Evolutionary conservation across 805 yeast genomes (phyloP).

Genomic region (Spathaspora passalidarum): DNA sequence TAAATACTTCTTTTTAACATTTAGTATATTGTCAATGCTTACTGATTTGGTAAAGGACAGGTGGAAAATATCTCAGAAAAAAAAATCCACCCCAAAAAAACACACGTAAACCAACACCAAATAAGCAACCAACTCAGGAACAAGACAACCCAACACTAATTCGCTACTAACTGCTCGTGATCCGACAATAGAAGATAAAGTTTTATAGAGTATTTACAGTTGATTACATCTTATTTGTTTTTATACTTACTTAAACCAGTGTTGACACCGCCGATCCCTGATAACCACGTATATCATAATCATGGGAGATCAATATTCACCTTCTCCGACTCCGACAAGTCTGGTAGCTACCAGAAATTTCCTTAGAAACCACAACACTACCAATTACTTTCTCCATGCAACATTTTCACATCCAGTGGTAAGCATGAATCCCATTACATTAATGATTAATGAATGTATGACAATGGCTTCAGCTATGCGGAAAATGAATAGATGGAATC

Average conservation of each 20-base stretch:
- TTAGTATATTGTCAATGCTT: background rate
- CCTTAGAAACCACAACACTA: background rate
- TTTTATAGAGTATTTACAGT: too few species aligned
- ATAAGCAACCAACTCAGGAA: too few species aligned
- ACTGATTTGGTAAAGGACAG: background rate
- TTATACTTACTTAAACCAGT: too few species aligned
- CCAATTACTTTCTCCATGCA: background rate
- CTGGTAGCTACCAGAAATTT: slow-evolving; percentile 21
- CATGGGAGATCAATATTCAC: slow-evolving; percentile 68
- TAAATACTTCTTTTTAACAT: background rate
- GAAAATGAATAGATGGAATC: slow-evolving; percentile 62
- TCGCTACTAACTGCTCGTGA: too few species aligned
- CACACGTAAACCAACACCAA: too few species aligned
- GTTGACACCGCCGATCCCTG: background rate
- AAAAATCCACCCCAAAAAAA: too few species aligned
- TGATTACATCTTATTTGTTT: too few species aligned
- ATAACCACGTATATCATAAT: slow-evolving; percentile 68
- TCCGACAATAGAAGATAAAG: too few species aligned
- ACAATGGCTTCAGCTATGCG: slow-evolving; percentile 86
- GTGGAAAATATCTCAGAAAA: background rate
- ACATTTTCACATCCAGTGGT: background rate
- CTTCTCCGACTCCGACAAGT: slow-evolving; percentile 52
- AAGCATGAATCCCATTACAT: slow-evolving; percentile 72
- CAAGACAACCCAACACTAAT: too few species aligned
- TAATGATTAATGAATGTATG: slow-evolving; percentile 86